These are phyloP conservation scores for Penicillium tannophilum DNA, from an alignment of 495 filamentous ascomycete genomes.

Conservation along the genomic window DNA sequence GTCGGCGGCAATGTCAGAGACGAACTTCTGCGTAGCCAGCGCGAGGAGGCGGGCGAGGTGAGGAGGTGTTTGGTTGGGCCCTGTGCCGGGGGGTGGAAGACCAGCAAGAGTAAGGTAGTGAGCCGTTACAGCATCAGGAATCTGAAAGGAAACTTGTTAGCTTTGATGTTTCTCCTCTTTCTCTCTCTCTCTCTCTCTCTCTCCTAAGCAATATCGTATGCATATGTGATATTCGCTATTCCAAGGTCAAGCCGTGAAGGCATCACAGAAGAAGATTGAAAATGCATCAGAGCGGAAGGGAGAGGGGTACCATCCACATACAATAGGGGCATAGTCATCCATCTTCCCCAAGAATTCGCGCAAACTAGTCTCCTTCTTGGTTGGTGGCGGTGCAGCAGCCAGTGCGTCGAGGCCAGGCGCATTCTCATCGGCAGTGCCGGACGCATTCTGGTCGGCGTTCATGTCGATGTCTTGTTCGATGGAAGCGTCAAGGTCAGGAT, in stretches of 20 bases:
- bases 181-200: neutral
- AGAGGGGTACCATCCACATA: conserved; percentile 47
- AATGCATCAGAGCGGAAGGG: neutral
- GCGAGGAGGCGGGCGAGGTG: conserved; percentile 91
- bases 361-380: conserved; percentile 86
- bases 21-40: conserved; percentile 95
- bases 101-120: conserved; percentile 97
- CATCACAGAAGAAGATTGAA: neutral
- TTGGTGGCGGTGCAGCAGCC: conserved; percentile 53
- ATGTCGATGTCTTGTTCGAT: conserved; percentile 52
- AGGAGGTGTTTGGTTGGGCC: conserved; percentile 77
- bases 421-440: conserved; percentile 22
- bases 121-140: conserved; percentile 94
- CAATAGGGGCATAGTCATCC: conserved; percentile 98
- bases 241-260: neutral
- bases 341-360: conserved; percentile 92
- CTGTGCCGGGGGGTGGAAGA: conserved; percentile 82
- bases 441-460: conserved; percentile 28
- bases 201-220: neutral
- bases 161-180: conserved; percentile 1
- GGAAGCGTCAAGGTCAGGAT: conserved; percentile 38
- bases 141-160: conserved; percentile 55
- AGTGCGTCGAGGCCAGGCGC: conserved; percentile 33
- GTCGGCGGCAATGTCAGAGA: conserved; percentile 95
- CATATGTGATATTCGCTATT: neutral